Conservation (phyloP, 2,329 filamentous ascomycete genomes). For the Penicillium sp. region DNA sequence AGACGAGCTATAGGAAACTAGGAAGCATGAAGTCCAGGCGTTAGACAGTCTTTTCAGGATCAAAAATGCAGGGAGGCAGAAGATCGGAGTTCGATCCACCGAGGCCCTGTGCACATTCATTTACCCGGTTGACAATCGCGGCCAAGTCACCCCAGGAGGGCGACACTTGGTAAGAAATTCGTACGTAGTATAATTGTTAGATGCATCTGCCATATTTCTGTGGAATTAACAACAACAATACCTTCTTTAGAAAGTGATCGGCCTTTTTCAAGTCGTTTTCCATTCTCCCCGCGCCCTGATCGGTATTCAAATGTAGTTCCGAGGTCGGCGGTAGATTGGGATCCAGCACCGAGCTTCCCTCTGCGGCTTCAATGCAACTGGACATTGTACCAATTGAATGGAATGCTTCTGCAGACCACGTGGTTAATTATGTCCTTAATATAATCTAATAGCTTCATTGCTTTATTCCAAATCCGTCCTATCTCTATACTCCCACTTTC, state of each 20-base stretch:
- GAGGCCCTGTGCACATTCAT: neutral
- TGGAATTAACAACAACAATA: neutral
- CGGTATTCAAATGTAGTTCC: neutral
- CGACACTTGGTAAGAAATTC: neutral
- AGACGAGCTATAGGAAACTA: neutral
- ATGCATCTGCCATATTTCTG: neutral
- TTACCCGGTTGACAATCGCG: neutral
- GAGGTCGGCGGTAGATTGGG: neutral
- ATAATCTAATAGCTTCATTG: neutral
- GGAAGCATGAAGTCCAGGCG: neutral
- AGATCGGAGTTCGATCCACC: constrained; percentile 2
- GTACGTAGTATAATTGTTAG: neutral
- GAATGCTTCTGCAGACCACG: neutral
- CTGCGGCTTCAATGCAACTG: neutral
- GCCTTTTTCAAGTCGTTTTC: neutral
- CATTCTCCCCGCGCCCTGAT: neutral
- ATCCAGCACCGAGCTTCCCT: neutral
- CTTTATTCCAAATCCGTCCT: neutral
- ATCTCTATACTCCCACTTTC: neutral
- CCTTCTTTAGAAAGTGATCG: neutral
- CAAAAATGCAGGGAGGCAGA: neutral
- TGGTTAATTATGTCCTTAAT: neutral
- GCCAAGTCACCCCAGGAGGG: neutral
- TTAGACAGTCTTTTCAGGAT: neutral
- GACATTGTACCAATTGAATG: neutral